Conservation (phyloP, 768 basidiomycete species). For the Tubosaeta sp. region DNA sequence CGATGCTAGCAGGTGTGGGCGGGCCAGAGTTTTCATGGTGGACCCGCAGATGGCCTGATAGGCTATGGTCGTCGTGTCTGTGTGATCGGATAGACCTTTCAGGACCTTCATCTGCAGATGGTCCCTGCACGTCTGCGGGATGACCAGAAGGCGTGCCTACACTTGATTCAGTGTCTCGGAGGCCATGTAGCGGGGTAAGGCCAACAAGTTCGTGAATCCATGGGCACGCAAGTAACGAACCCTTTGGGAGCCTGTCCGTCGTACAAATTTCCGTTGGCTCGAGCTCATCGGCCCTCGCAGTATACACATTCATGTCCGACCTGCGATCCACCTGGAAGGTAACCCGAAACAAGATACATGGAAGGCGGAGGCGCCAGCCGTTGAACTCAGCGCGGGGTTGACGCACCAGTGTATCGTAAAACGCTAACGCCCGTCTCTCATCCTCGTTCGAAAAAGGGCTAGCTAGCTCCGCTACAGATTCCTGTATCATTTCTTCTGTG, state of each 20-base stretch:
- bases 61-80: background rate
- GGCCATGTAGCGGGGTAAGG: background rate
- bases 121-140: no score
- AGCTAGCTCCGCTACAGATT: background rate
- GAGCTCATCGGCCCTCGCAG: background rate
- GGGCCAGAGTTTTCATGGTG: background rate
- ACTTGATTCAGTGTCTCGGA: background rate
- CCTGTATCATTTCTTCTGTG: background rate
- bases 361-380: background rate
- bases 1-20: background rate
- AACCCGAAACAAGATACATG: background rate
- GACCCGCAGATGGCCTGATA: background rate
- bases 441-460: background rate
- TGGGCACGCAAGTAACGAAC: conserved; percentile 4
- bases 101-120: no score
- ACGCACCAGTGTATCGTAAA: background rate
- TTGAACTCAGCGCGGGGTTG: background rate
- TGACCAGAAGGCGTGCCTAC: no score
- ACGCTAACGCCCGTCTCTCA: background rate
- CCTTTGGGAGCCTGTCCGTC: background rate
- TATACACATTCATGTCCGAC: background rate
- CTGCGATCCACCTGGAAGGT: background rate
- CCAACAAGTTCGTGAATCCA: conserved; percentile 4
- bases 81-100: background rate
- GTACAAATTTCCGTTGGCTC: background rate